Evolutionary conservation across 306 rosid genomes (phyloP).

Genomic region (Vigna nakashimae): DNA sequence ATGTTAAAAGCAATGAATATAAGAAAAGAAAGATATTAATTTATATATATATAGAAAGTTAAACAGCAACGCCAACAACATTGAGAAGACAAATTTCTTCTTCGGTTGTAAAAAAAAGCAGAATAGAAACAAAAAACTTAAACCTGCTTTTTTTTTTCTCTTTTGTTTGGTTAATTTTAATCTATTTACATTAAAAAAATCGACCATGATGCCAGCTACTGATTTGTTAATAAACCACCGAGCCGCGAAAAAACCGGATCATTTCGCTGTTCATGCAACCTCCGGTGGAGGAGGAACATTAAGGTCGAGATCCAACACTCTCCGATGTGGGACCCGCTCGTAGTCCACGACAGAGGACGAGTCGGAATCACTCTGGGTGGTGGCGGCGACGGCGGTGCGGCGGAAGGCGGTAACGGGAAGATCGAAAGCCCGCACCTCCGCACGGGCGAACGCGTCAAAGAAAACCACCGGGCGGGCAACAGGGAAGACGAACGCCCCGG

Average conservation of each 20-base stretch:
- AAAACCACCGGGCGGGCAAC: conserved; percentile 51
- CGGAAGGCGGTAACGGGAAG: conserved; percentile 3
- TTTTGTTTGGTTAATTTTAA: conserved; percentile 13
- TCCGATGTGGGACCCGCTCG: conserved; percentile 37
- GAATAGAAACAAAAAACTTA: not conserved
- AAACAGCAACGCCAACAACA: conserved; percentile 16
- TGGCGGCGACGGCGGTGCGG: not conserved
- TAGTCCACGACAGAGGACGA: conserved; percentile 62
- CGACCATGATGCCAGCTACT: conserved; percentile 14
- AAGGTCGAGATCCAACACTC: conserved; percentile 67
- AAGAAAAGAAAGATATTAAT: too few relatives aligned
- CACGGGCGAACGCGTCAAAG: conserved; percentile 57
- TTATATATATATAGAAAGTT: conserved; percentile 9
- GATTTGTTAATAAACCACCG: not conserved
- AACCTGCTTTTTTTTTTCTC: not conserved
- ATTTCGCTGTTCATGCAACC: conserved; percentile 46
- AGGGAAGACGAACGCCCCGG: conserved; percentile 7
- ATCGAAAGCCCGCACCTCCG: conserved; percentile 43
- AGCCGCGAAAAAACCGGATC: conserved; percentile 17
- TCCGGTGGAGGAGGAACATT: conserved; percentile 63
- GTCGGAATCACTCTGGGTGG: conserved; percentile 53
- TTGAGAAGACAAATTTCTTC: not conserved
- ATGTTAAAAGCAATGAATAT: too few relatives aligned
- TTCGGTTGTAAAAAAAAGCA: not conserved
- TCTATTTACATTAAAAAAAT: conserved; percentile 41